Evolutionary conservation across 495 filamentous ascomycete species (phyloP).

Genomic region (Staphylotrichum tortipilum): DNA sequence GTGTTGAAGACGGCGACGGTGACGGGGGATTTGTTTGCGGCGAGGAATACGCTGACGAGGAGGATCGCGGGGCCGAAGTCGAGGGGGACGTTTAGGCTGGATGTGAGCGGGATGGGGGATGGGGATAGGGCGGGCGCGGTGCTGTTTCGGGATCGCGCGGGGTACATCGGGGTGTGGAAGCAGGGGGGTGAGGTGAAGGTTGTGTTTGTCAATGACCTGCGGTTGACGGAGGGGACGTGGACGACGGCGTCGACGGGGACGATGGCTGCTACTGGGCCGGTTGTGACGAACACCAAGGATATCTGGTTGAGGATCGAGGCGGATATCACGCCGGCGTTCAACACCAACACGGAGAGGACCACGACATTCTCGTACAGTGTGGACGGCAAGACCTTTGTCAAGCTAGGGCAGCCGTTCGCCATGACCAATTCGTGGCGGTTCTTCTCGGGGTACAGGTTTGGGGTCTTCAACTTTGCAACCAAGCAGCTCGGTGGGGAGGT

Average conservation of each 20-base stretch:
- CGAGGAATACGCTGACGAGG: constrained; percentile 50
- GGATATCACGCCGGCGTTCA: constrained; percentile 34
- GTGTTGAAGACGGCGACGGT: constrained; percentile 42
- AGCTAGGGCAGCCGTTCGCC: constrained; percentile 32
- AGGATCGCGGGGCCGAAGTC: constrained; percentile 42
- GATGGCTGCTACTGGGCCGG: constrained; percentile 24
- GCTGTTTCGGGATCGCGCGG: constrained; percentile 42
- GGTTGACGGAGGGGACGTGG: constrained; percentile 29
- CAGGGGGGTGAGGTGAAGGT: constrained; percentile 13
- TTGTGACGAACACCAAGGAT: constrained; percentile 12
- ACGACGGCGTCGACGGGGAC: constrained; percentile 32
- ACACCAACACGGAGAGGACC: constrained; percentile 16
- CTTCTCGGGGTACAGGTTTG: constrained; percentile 51
- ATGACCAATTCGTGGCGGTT: constrained; percentile 42
- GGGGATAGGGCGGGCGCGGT: constrained; percentile 46
- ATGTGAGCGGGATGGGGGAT: constrained; percentile 37
- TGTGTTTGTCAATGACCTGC: constrained; percentile 23
- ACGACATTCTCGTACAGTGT: constrained; percentile 45
- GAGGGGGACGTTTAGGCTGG: constrained; percentile 39
- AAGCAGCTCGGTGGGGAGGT: constrained; percentile 42
- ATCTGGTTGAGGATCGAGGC: constrained; percentile 39
- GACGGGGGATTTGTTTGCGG: constrained; percentile 44
- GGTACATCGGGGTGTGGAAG: constrained; percentile 43
- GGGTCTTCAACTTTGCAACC: constrained; percentile 51
- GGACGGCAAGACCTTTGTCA: constrained; percentile 36